phyloP scores from a whole-genome alignment of 2,329 filamentous ascomycete species.

The Ophiocordyceps sinensis region DNA sequence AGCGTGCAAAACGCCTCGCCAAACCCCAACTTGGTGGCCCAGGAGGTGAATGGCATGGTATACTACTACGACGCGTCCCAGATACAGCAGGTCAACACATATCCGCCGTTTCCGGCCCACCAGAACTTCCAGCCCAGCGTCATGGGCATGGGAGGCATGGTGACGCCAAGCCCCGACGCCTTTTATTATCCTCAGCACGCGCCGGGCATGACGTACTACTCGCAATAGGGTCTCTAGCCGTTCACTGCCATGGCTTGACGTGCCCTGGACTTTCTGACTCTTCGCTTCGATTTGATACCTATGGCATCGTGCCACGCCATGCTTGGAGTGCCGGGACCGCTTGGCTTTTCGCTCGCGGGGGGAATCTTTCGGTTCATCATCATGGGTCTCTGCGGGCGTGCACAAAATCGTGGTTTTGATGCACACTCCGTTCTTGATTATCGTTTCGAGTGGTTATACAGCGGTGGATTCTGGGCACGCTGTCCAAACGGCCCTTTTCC shows the following conservation, averaged over 20 bases:
- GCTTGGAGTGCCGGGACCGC: not conserved
- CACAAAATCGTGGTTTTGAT: no score
- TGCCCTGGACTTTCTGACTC: conserved; percentile 10
- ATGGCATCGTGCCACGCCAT: not conserved
- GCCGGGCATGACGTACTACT: conserved; percentile 45
- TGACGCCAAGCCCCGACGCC: conserved; percentile 50
- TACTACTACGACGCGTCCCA: conserved; percentile 85
- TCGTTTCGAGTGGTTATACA: no score
- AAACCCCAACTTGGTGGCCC: conserved; percentile 45
- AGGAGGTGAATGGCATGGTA: conserved; percentile 90
- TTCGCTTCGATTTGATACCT: conserved; percentile 18
- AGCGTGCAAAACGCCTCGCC: conserved; percentile 10
- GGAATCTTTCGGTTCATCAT: not conserved
- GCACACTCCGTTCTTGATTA: no score
- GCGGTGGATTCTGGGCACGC: no score
- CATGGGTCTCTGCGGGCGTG: no score
- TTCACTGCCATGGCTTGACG: conserved; percentile 8
- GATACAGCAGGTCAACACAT: conserved; percentile 38
- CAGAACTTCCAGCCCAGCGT: conserved; percentile 42
- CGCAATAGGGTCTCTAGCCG: conserved; percentile 30
- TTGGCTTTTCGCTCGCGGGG: not conserved
- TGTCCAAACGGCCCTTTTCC: no score
- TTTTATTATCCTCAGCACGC: conserved; percentile 55
- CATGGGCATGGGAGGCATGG: conserved; percentile 66
- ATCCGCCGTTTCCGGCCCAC: conserved; percentile 31